Percentiles rank a stretch among this genome's conserved stretches.
phyloP scores from a whole-genome alignment of 1,139 yeast species.

The Candida tetrigidarum region DNA sequence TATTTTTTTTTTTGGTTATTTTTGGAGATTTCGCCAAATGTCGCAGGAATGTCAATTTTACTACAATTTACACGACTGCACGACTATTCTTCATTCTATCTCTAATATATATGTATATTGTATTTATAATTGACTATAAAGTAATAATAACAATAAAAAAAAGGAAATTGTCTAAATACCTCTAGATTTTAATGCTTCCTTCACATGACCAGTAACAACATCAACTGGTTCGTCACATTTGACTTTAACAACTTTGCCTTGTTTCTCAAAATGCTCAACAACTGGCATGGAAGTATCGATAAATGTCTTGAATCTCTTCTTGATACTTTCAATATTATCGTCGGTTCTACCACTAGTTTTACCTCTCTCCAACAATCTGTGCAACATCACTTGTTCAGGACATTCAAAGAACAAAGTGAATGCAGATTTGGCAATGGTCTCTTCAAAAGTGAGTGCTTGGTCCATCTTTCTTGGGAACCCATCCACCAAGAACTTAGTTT shows the following conservation, averaged over 20 bases:
- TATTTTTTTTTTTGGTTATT: neutral
- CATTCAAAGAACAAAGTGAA: conserved; percentile 93
- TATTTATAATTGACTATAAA: no score
- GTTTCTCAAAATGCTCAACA: conserved; percentile 77
- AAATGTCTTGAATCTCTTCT: conserved; percentile 85
- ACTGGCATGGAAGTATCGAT: conserved; percentile 95
- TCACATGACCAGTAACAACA: conserved; percentile 73
- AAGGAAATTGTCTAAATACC: conserved; percentile 29
- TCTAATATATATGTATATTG: neutral
- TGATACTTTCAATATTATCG: conserved; percentile 89
- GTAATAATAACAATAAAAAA: no score
- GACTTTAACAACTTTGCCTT: conserved; percentile 77
- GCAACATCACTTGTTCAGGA: conserved; percentile 87
- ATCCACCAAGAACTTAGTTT: conserved; percentile 73
- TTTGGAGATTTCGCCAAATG: no score
- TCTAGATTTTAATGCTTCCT: conserved; percentile 56
- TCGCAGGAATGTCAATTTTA: no score
- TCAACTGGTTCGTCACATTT: conserved; percentile 83
- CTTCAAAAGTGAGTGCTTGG: conserved; percentile 91
- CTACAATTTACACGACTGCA: neutral
- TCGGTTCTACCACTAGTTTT: conserved; percentile 94
- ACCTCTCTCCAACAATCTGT: conserved; percentile 86
- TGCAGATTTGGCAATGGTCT: conserved; percentile 72
- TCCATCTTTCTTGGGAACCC: conserved; percentile 99
- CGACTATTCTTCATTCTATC: neutral